Evolutionary conservation across 108 stramenopile genomes (phyloP).

Genomic region (Pelagomonas calceolata): DNA sequence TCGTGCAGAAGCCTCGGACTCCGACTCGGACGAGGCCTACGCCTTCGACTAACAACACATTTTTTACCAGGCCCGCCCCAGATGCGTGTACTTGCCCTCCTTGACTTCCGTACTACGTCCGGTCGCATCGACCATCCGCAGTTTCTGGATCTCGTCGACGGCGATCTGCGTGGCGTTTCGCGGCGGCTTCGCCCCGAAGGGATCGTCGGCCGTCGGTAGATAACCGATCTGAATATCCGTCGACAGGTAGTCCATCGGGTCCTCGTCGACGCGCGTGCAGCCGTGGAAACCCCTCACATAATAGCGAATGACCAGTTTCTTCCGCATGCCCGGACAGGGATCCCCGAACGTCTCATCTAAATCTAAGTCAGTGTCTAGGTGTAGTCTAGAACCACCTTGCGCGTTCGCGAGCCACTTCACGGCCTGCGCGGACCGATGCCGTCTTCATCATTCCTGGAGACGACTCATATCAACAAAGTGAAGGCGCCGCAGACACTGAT

Average conservation of each 20-base stretch:
- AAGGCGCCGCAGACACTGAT: too few species aligned
- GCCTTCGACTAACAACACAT: too few species aligned
- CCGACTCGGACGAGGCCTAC: too few species aligned
- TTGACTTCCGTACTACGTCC: too few species aligned
- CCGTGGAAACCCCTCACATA: constrained; percentile 24
- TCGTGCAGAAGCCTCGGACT: too few species aligned
- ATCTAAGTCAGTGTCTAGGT: constrained; percentile 5
- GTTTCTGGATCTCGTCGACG: background rate
- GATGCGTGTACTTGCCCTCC: too few species aligned
- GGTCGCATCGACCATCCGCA: too few species aligned
- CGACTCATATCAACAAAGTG: too few species aligned
- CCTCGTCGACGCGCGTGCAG: constrained; percentile 7
- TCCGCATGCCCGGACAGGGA: constrained; percentile 25
- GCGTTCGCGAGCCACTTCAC: constrained; percentile 15
- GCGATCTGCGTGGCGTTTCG: background rate
- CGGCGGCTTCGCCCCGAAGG: background rate
- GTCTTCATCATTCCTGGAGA: too few species aligned
- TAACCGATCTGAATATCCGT: background rate
- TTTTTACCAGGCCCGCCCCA: too few species aligned
- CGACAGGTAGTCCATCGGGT: background rate
- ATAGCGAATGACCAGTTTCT: constrained; percentile 23
- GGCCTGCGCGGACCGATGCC: too few species aligned
- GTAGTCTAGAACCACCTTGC: constrained; percentile 20
- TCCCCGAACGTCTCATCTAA: constrained; percentile 22
- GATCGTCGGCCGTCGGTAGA: background rate